Evolutionary conservation across 2,329 filamentous ascomycete genomes (phyloP), one percentile per base, ranked within the genome.

Genomic region (Aureobasidium musti): DNA sequence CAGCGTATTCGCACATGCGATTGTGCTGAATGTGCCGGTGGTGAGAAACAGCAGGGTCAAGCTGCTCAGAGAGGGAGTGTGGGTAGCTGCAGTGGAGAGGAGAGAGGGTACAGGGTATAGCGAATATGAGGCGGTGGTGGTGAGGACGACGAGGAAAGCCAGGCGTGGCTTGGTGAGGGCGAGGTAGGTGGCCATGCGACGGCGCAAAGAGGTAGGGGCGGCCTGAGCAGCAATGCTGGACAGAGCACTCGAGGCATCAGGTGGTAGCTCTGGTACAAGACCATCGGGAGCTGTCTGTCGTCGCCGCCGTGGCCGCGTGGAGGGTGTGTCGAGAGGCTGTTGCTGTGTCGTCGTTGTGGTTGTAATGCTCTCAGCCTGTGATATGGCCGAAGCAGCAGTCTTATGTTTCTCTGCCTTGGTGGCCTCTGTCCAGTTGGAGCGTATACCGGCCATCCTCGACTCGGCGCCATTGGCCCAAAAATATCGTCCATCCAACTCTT

Each of bases 141-240:
- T 92, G 56, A 99, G 87, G 37, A 97, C 90, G 69, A 99, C 90
- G 54, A 99, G 87, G 72, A 96, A 90, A 8, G 92, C 94, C 57
- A 99, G 87, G 63, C 94, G 92, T 3, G 95, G 95, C 77, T 99
- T 99, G n/a, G 93, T 90, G 71, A 99, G 88, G 30, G 95, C 91
- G 69, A 99, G 88, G 73, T 92, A 92, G 35, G 91, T 88, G 26
- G 92, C 91, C 70, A 95, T 75, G 65, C 87, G 84, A 67, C 92
- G 91, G 68, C 83, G 83, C 50, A 87, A 71, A 26, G 86, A 87
- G 60, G 82, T 77, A 37, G 81, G 78, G 13, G 86, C 86, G 65
- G 87, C 82, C 26, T 80, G 76, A 14, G 84, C 82, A 7, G 86
- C 87, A 63, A 86, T 76, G 50, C 80, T 81, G 7, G 86, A 86